phyloP scores from a whole-genome alignment of 208 protist species.

The Phytomonas sp. region DNA sequence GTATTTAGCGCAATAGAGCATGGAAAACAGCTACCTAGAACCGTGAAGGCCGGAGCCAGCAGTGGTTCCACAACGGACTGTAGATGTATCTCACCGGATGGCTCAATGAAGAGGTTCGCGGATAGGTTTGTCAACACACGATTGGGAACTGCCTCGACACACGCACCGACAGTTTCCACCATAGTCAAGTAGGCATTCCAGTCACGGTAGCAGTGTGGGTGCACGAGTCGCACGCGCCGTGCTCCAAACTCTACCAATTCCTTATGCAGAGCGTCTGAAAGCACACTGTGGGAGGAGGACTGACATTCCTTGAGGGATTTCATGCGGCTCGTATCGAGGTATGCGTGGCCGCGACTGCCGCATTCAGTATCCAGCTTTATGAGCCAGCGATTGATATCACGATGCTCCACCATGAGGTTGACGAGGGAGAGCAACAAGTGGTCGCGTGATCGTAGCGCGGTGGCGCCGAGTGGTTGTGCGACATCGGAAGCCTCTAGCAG shows the following conservation, averaged over 20 bases:
- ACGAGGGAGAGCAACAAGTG: slow-evolving; percentile 63
- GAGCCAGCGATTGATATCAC: slow-evolving; percentile 69
- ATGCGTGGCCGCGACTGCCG: slow-evolving; percentile 77
- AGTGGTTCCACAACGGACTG: slow-evolving; percentile 85
- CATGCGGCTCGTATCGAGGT: slow-evolving; percentile 81
- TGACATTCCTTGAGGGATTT: background rate
- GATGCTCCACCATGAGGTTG: slow-evolving; percentile 60
- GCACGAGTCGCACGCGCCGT: slow-evolving; percentile 71
- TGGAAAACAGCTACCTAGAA: slow-evolving; percentile 69
- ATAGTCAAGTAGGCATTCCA: slow-evolving; percentile 75
- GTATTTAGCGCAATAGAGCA: slow-evolving; percentile 9
- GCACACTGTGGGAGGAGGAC: background rate
- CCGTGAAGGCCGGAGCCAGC: slow-evolving; percentile 78
- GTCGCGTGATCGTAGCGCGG: slow-evolving; percentile 37
- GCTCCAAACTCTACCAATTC: slow-evolving; percentile 68
- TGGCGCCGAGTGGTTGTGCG: slow-evolving; percentile 42
- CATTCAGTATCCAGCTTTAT: slow-evolving; percentile 89
- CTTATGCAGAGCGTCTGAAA: slow-evolving; percentile 26
- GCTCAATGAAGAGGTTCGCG: slow-evolving; percentile 83
- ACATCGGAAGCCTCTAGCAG: slow-evolving; percentile 78
- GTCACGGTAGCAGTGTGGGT: slow-evolving; percentile 59
- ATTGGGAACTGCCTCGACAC: slow-evolving; percentile 79
- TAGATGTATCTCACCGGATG: slow-evolving; percentile 60
- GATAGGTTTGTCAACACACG: slow-evolving; percentile 41
- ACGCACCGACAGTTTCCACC: slow-evolving; percentile 74